Evolutionary conservation across 805 yeast genomes (phyloP), one percentile per base, ranked within the genome.

Genomic region (Candida manassasensis): DNA sequence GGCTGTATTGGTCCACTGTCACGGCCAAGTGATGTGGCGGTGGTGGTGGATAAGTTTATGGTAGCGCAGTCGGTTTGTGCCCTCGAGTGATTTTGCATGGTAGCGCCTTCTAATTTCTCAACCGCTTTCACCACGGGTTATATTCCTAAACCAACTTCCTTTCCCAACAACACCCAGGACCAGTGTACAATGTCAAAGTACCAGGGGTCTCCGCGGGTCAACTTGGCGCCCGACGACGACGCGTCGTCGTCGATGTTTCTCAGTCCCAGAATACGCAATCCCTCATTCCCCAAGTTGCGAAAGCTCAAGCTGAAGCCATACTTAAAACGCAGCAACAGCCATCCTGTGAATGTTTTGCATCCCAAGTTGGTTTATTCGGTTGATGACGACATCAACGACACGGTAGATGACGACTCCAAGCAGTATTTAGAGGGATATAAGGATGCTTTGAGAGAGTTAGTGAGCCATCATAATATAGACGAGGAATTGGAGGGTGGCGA

Each of bases 301-400:
- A 30, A 30, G 12, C 11, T 39, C 30, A 57, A 53, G 40, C 49
- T 56, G 19, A 53, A 53, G 35, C 69, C 69, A 5, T 63, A 50
- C 24, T 43, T 62, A 21, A 60, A 59, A 37, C 47, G 67, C 16
- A 32, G 47, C 25, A 34, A 18, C n/a, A 30, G 33, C n/a, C 46
- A 10, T 6, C 33, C 45, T 12, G 19, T 33, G 10, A 26, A 28
- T 18, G 34, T 10, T 8, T 15, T 19, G 11, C 26, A 37, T 26
- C 34, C 35, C 39, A 67, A 67, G 42, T 48, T 62, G 30, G 64
- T 83, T 0, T 86, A 80, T 53, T 79, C 88, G 22, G 94, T 85
- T 0, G 95, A 86, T 52, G 95, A 86, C 55, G 87, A 82, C 48
- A 75, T 83, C 28, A 75, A 76, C 43, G 95, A 86, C 33, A 53